These are phyloP conservation scores for Globisporangium radiosum DNA, from an alignment of 352 stramenopile species.

Conservation along the genomic window DNA sequence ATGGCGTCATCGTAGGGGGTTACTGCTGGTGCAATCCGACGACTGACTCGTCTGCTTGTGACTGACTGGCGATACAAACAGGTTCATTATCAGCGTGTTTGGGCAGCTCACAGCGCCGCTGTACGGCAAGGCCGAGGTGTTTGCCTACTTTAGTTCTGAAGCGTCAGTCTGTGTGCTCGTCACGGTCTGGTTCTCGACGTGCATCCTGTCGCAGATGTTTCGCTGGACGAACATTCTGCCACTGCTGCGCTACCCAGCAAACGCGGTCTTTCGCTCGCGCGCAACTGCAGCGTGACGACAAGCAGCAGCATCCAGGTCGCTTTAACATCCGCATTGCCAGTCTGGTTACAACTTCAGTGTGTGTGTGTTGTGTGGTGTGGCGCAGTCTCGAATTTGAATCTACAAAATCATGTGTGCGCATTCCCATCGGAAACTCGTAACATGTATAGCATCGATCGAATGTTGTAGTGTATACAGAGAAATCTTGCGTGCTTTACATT, in stretches of 20 bases:
- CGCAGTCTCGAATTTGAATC: too few species aligned
- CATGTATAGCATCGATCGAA: too few species aligned
- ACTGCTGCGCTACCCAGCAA: constrained; percentile 40
- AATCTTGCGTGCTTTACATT: too few species aligned
- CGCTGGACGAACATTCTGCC: constrained; percentile 75
- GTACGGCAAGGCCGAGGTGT: constrained; percentile 77
- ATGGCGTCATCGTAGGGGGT: too few species aligned
- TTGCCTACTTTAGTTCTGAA: constrained; percentile 84
- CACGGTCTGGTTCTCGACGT: constrained; percentile 86
- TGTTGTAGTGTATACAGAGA: too few species aligned
- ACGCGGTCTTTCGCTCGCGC: constrained; percentile 21
- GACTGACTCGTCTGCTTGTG: not conserved
- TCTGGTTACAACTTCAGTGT: not conserved
- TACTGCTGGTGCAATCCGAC: too few species aligned
- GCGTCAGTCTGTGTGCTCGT: constrained; percentile 75
- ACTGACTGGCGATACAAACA: constrained; percentile 14
- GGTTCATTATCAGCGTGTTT: constrained; percentile 86
- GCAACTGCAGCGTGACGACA: constrained; percentile 30
- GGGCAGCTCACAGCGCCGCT: constrained; percentile 76
- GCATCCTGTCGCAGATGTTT: constrained; percentile 86
- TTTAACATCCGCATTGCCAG: too few species aligned
- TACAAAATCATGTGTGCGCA: too few species aligned
- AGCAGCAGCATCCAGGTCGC: too few species aligned
- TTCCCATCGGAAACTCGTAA: too few species aligned
- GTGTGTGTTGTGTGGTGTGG: not conserved